Conservation (phyloP, 371 early-diverging fungal species). For the Mucor saturninus region DNA sequence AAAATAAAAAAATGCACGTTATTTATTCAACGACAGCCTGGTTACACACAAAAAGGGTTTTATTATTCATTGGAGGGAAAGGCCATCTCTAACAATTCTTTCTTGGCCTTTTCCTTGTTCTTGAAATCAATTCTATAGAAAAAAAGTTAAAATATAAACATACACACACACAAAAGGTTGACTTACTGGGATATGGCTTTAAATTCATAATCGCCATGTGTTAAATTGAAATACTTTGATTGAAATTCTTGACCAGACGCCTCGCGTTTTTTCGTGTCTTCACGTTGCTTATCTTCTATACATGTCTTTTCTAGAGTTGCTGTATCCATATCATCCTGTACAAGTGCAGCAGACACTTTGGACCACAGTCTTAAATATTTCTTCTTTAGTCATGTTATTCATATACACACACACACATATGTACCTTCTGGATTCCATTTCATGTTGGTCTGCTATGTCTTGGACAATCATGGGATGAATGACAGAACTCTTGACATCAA, state of each 20-base stretch:
- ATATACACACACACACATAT: neutral
- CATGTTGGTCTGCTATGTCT: constrained; percentile 76
- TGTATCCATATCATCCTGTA: constrained; percentile 66
- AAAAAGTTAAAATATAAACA: neutral
- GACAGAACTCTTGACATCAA: constrained; percentile 70
- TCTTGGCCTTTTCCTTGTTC: constrained; percentile 23
- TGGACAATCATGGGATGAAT: constrained; percentile 75
- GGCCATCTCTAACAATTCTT: constrained; percentile 18
- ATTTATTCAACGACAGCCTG: no score
- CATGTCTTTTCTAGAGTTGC: constrained; percentile 84
- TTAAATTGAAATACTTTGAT: constrained; percentile 58
- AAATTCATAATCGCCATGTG: constrained; percentile 37
- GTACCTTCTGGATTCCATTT: constrained; percentile 83
- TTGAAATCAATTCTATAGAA: constrained; percentile 26
- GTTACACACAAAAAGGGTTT: neutral
- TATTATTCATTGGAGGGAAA: constrained; percentile 9
- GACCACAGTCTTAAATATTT: constrained; percentile 63
- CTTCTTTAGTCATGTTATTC: no score
- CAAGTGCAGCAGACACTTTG: constrained; percentile 79
- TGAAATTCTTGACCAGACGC: constrained; percentile 48
- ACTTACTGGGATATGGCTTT: constrained; percentile 30
- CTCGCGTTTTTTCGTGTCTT: constrained; percentile 67
- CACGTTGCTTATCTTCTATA: constrained; percentile 88
- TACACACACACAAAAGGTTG: neutral
- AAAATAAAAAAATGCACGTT: no score